Base-by-base conservation (phyloP, 177 flowering plant genomes). In the Vitis hybrid region DNA sequence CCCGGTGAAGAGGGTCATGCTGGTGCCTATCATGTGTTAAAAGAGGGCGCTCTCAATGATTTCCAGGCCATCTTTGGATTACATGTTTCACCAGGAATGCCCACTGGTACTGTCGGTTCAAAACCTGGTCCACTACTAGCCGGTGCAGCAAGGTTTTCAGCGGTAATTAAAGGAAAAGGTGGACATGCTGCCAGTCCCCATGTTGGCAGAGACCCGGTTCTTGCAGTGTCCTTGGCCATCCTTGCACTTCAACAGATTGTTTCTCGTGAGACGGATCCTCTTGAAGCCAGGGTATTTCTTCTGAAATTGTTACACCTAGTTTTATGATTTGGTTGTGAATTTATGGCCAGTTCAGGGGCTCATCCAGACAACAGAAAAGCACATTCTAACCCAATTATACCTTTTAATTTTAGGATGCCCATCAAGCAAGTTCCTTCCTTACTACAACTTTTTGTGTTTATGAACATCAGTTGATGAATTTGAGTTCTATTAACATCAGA, bases 1-100 rank as follows among this genome's bases (percentile, higher is more conserved):
- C 92, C 92, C 1, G 92, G 74, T 31, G 92, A 88, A 73, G 92
- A 88, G 75, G 87, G 87, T 58, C 51, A 57, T 57, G 85, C 82
- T 6, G 90, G 92, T 51, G 92, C 90, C 8, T 79, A 81, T 74
- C 82, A 82, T 76, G 78, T 88, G 82, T 50, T 88, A 63, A 52
- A 85, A 72, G 86, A 85, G 51, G 82, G 86, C 49, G 90, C 79
- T 70, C 78, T 85, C 17, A 83, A 81, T n/a, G 73, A 75, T 2
- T 60, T 81, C 47, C 51, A 73, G 8, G 89, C 82, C 5, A 87
- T 87, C 6, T 87, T 88, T 64, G 89, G 84, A 13, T 64, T 86
- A 69, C 92, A 88, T 70, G 87, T 88, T n/a, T 31, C 20, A 3
- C 86, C 90, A 2, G 1, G 15, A 7, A 15, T 76, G n/a, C 78